A percentile compares a stretch with the other conserved stretches of the same genome.
Evolutionary conservation across 805 yeast genomes (phyloP).

Genomic region (Limtongozyma cylindracea): DNA sequence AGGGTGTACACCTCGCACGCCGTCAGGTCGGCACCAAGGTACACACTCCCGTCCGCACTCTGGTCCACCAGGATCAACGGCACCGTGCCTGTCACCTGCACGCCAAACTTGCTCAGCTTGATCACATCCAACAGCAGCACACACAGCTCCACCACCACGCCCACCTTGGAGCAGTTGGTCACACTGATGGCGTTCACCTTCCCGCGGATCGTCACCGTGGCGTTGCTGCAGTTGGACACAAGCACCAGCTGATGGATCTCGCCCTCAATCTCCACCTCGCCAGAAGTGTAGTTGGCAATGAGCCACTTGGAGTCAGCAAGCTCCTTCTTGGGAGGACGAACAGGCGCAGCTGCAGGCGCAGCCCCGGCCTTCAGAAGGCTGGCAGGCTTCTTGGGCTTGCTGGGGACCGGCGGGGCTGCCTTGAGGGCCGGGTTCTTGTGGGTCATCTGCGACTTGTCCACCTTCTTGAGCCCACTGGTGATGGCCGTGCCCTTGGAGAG

Average conservation of each 20-base stretch:
- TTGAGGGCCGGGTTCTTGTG: slow-evolving; percentile 78
- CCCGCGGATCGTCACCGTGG: slow-evolving; percentile 66
- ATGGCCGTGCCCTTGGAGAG: slow-evolving; percentile 66
- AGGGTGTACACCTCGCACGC: slow-evolving; percentile 58
- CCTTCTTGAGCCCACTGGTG: slow-evolving; percentile 73
- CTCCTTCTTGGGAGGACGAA: slow-evolving; percentile 25
- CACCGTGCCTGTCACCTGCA: slow-evolving; percentile 62
- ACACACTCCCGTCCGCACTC: slow-evolving; percentile 65
- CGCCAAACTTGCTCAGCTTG: slow-evolving; percentile 55
- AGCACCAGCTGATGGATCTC: slow-evolving; percentile 74
- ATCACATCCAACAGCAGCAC: slow-evolving; percentile 78
- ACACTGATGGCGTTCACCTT: slow-evolving; percentile 76
- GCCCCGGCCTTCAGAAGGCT: slow-evolving; percentile 24
- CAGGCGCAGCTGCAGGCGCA: slow-evolving; percentile 3
- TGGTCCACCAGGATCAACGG: slow-evolving; percentile 80
- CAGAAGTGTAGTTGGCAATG: slow-evolving; percentile 48
- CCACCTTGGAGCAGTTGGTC: slow-evolving; percentile 45
- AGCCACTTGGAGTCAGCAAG: slow-evolving; percentile 70
- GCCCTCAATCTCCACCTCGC: slow-evolving; percentile 31
- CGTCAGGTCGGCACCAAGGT: slow-evolving; percentile 47
- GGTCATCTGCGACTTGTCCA: slow-evolving; percentile 82
- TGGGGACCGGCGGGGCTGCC: slow-evolving; percentile 40
- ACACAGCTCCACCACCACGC: slow-evolving; percentile 60
- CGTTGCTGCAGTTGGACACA: slow-evolving; percentile 55
- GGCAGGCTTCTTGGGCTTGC: slow-evolving; percentile 73